Conservation (phyloP, 495 filamentous ascomycete species). For the Penicillium paradoxum region DNA sequence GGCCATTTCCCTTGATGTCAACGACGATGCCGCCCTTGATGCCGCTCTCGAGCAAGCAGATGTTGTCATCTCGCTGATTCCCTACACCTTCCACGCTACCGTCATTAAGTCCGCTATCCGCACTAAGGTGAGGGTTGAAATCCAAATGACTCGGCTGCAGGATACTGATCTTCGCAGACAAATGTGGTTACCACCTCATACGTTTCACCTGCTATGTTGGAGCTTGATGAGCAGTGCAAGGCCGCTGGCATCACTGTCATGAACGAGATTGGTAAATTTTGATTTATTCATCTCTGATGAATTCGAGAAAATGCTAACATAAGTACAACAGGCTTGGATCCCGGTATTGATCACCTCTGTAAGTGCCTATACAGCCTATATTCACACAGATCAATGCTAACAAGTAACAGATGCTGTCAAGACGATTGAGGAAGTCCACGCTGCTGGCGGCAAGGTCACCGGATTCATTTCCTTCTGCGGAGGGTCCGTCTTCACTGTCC, state of each 20-base stretch:
- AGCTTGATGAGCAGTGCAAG: constrained; percentile 77
- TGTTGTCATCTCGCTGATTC: constrained; percentile 78
- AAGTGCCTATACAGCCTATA: not conserved
- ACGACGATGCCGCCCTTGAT: constrained; percentile 67
- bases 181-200: constrained; percentile 97
- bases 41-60: constrained; percentile 71
- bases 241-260: constrained; percentile 94
- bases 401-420: constrained; percentile 75
- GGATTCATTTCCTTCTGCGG: constrained; percentile 86
- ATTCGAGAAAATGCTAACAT: not conserved
- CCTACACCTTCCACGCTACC: constrained; percentile 84
- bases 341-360: constrained; percentile 27
- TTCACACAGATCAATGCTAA: not conserved
- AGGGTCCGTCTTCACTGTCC: constrained; percentile 35
- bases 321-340: constrained; percentile 34
- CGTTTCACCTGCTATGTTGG: constrained; percentile 86
- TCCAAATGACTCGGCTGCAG: not conserved
- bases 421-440: constrained; percentile 75
- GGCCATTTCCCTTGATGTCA: constrained; percentile 80
- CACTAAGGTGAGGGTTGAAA: constrained; percentile 47
- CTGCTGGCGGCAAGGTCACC: constrained; percentile 78
- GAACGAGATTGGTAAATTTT: constrained; percentile 78
- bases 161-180: constrained; percentile 44
- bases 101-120: constrained; percentile 95
- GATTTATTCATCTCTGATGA: not conserved